Evolutionary conservation across 2,329 filamentous ascomycete genomes (phyloP), one percentile per base, ranked within the genome.

Genomic region (Eurotiales sp.): DNA sequence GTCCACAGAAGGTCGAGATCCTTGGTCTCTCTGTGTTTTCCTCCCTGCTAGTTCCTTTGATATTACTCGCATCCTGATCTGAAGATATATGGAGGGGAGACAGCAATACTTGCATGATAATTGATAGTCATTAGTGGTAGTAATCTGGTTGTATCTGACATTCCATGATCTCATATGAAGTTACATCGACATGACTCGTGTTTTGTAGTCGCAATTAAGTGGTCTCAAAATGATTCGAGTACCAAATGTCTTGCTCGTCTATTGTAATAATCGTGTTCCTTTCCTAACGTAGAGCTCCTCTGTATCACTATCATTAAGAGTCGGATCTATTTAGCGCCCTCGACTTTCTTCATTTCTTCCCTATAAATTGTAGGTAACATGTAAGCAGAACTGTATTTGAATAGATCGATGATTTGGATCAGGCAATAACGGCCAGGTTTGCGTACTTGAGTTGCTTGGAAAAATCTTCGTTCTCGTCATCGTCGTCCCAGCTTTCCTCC

Each of bases 401-500:
- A 19, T 14, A 37, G 34, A 19, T n/a, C n/a, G n/a, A n/a, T n/a
- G n/a, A n/a, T 29, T 39, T 36, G 29, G 15, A 46, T 11, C 36
- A 53, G 40, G 37, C 17, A 23, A 39, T 15, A 27, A 37, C 32
- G 37, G n/a, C 43, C 19, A 21, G 21, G 45, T 30, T 23, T 49
- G 78, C 86, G 60, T 72, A 96, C 92, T 90, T 95, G 66, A 99
- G 76, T 77, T 97, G 92, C 64, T 88, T 83, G 11, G 90, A 93
- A 71, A 99, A 99, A 66, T 99, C 93, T 68, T 99, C 93, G 64
- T 82, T 93, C 59, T 90, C 93, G 73, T 97, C 93, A 69, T 97
- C 92, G 66, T 99, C 93, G 67, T 99, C 93, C 93, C 93, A 99
- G 79, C 90, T 96, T 79, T 99, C 93, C 74, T 99, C 93, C 93